phyloP scores from a whole-genome alignment of 2,329 filamentous ascomycete species.

The Penicillium aurantiogriseum region DNA sequence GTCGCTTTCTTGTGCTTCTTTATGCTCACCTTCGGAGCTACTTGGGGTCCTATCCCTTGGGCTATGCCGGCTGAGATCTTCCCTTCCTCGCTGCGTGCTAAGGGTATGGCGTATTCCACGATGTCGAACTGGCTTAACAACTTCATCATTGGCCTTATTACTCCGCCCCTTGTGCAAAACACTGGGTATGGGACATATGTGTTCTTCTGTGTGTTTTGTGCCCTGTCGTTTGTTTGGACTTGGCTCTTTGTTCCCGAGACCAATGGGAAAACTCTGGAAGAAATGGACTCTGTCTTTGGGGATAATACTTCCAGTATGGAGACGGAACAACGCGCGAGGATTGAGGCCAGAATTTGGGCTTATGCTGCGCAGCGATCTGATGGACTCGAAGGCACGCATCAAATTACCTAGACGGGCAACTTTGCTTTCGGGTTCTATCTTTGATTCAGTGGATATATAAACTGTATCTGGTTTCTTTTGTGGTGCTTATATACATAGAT shows the following conservation, averaged over 20 bases:
- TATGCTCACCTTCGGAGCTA: slow-evolving; percentile 21
- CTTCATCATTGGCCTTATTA: slow-evolving; percentile 55
- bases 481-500: background rate
- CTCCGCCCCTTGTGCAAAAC: slow-evolving; percentile 59
- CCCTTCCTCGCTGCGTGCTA: slow-evolving; percentile 33
- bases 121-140: slow-evolving; percentile 41
- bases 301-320: background rate
- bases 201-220: slow-evolving; percentile 55
- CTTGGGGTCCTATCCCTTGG: slow-evolving; percentile 39
- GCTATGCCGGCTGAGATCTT: slow-evolving; percentile 39
- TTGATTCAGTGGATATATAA: background rate
- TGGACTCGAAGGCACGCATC: background rate
- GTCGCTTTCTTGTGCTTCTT: slow-evolving; percentile 18
- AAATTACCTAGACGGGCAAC: background rate
- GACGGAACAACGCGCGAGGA: slow-evolving; percentile 1
- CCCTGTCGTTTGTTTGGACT: slow-evolving; percentile 49
- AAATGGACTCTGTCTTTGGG: slow-evolving; percentile 47
- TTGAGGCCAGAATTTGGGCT: slow-evolving; percentile 6
- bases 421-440: background rate
- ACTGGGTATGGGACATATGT: slow-evolving; percentile 51
- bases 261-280: slow-evolving; percentile 51
- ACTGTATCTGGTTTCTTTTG: too few species aligned
- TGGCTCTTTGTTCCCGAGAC: slow-evolving; percentile 56
- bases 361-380: background rate
- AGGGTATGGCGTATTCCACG: slow-evolving; percentile 37